A percentile compares a stretch with the other conserved stretches of the same genome.
Conservation (phyloP, 305 asterid species). For the Solanum hybrid region DNA sequence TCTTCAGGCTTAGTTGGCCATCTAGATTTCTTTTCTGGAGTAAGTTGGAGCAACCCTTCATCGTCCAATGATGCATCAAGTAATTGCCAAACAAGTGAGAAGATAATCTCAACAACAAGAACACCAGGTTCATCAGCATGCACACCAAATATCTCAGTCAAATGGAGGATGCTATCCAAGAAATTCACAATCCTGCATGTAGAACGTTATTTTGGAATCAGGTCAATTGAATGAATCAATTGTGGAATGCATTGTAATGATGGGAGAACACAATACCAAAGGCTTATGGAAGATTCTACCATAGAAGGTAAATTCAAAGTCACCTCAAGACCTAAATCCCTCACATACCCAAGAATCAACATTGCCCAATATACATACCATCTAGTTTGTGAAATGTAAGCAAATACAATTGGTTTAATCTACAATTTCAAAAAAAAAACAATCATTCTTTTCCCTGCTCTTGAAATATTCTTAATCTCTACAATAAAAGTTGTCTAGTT, state of each 20-base stretch:
- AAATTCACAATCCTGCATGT: constrained; percentile 64
- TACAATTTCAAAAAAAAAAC: neutral
- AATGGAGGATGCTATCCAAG: constrained; percentile 42
- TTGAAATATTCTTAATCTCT: neutral
- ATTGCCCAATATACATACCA: neutral
- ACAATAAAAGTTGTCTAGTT: neutral
- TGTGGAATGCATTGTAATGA: neutral
- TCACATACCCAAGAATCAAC: neutral
- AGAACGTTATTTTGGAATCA: neutral
- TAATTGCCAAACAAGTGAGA: constrained; percentile 74
- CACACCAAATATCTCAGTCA: constrained; percentile 43
- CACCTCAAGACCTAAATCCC: neutral
- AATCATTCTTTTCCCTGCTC: neutral
- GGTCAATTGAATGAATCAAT: neutral
- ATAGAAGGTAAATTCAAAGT: neutral
- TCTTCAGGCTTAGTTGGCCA: constrained; percentile 69
- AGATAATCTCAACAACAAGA: constrained; percentile 55
- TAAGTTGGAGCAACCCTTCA: constrained; percentile 68
- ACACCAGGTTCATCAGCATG: constrained; percentile 46
- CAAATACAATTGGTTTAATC: neutral
- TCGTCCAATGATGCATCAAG: constrained; percentile 80
- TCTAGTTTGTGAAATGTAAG: neutral
- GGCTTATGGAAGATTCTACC: neutral
- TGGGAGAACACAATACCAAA: neutral
- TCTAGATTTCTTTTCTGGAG: constrained; percentile 40